Percentiles rank a stretch among this genome's conserved stretches.
Conservation (phyloP, 2,329 filamentous ascomycete genomes). For the Sclerotinia glacialis region DNA sequence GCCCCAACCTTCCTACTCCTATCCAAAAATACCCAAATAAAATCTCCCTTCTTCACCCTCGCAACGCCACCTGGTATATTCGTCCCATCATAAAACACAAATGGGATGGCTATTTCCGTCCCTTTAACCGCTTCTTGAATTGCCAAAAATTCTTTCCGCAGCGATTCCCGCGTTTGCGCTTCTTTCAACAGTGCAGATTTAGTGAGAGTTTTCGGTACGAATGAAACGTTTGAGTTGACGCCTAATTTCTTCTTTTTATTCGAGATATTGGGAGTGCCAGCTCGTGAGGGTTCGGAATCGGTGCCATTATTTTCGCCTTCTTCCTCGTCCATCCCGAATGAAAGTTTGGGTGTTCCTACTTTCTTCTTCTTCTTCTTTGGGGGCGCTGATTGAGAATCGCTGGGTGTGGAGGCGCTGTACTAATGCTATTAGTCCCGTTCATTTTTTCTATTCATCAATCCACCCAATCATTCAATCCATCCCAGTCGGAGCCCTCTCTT, state of each 20-base stretch:
- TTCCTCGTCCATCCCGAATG: conserved; percentile 59
- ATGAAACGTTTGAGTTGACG: conserved; percentile 58
- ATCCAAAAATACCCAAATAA: conserved; percentile 89
- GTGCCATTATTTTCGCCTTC: conserved; percentile 41
- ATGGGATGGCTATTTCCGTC: conserved; percentile 86
- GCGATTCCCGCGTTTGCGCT: conserved; percentile 68
- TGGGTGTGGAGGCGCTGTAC: conserved; percentile 45
- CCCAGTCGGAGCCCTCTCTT: neutral
- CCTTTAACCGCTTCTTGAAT: conserved; percentile 85
- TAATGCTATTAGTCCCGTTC: conserved; percentile 35
- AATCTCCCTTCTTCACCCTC: conserved; percentile 88
- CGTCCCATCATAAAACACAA: conserved; percentile 95
- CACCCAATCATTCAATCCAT: neutral
- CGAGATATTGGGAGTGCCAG: conserved; percentile 34
- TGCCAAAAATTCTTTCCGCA: conserved; percentile 75
- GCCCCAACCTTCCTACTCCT: conserved; percentile 87
- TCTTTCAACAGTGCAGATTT: conserved; percentile 76
- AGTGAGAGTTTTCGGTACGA: conserved; percentile 71
- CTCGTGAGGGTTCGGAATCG: conserved; percentile 39
- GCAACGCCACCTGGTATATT: conserved; percentile 83
- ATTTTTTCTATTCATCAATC: neutral
- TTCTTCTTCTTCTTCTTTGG: conserved; percentile 49
- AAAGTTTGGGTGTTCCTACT: conserved; percentile 50
- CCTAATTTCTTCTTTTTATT: conserved; percentile 50
- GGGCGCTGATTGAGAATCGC: conserved; percentile 31